A percentile compares a stretch with the other conserved stretches of the same genome.
Evolutionary conservation across 1,284 basidiomycete genomes (phyloP).

Genomic region (Tylopilus sp.): DNA sequence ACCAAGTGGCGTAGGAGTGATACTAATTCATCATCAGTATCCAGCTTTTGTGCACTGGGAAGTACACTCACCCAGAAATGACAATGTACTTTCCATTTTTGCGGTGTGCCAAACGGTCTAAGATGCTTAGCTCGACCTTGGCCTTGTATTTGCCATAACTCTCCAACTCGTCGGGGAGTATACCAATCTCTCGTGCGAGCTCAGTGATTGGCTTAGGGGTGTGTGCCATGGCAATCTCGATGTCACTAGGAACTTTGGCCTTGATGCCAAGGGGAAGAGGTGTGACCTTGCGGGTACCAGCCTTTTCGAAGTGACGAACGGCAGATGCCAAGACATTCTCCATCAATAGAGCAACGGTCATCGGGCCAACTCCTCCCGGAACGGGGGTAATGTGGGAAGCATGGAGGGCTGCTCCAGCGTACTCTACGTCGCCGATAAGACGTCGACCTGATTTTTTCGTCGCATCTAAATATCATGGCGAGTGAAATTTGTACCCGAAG

Average conservation of each 20-base stretch:
- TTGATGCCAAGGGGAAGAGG: slow-evolving; percentile 78
- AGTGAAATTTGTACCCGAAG: background rate
- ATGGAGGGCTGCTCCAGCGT: slow-evolving; percentile 67
- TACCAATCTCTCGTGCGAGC: slow-evolving; percentile 87
- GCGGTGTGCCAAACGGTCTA: slow-evolving; percentile 83
- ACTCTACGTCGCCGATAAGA: slow-evolving; percentile 96
- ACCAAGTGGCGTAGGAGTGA: slow-evolving; percentile 96
- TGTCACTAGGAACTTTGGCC: slow-evolving; percentile 90
- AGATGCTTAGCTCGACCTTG: slow-evolving; percentile 89
- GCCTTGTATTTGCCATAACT: slow-evolving; percentile 97
- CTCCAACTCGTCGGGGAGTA: slow-evolving; percentile 87
- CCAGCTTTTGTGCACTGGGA: background rate
- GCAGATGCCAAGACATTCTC: slow-evolving; percentile 89
- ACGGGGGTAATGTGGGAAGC: slow-evolving; percentile 96
- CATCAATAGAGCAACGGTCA: slow-evolving; percentile 99
- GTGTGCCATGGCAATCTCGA: slow-evolving; percentile 95
- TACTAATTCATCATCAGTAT: slow-evolving; percentile 46
- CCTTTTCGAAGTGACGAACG: slow-evolving; percentile 72
- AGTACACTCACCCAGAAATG: slow-evolving; percentile 73
- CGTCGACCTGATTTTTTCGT: slow-evolving; percentile 95
- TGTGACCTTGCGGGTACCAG: slow-evolving; percentile 64
- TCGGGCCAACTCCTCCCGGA: slow-evolving; percentile 97
- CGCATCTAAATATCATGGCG: slow-evolving; percentile 48
- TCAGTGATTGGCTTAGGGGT: slow-evolving; percentile 85
- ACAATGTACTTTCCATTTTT: slow-evolving; percentile 97